Evolutionary conservation across 2,329 filamentous ascomycete species (phyloP).

Genomic region (Fusarium citri): DNA sequence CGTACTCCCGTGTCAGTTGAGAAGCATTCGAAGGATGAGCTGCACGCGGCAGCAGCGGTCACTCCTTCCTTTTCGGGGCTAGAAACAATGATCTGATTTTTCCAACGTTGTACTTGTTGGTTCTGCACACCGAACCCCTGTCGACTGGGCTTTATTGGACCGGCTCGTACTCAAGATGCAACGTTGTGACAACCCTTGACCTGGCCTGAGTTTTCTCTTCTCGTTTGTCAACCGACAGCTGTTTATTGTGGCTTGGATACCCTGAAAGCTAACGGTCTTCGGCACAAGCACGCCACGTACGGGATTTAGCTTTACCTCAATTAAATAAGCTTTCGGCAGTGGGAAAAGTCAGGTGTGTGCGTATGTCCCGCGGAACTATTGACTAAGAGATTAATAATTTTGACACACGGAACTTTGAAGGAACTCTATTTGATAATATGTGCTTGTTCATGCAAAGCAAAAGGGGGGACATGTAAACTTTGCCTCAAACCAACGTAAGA

Average conservation of each 20-base stretch:
- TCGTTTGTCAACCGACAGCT: background rate
- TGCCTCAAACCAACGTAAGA: rapidly evolving
- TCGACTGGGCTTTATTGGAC: background rate
- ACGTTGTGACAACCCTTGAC: background rate
- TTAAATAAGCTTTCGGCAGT: background rate
- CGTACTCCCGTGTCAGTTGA: background rate
- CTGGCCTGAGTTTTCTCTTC: background rate
- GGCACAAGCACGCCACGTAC: background rate
- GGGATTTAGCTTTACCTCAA: background rate
- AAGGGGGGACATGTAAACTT: background rate
- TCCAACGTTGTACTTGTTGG: background rate
- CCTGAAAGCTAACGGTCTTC: background rate
- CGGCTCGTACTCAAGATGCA: background rate
- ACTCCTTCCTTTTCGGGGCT: background rate
- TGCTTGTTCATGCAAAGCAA: background rate
- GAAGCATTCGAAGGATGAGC: background rate
- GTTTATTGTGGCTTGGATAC: no score
- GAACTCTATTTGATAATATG: background rate
- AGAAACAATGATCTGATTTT: background rate
- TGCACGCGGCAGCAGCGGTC: background rate
- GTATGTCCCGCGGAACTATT: background rate
- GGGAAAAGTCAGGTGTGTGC: background rate
- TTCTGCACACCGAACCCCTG: background rate
- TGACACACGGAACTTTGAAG: background rate
- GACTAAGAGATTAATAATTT: background rate